Evolutionary conservation across 257 asterid genomes (phyloP).

Genomic region (Solanum peruvianum): DNA sequence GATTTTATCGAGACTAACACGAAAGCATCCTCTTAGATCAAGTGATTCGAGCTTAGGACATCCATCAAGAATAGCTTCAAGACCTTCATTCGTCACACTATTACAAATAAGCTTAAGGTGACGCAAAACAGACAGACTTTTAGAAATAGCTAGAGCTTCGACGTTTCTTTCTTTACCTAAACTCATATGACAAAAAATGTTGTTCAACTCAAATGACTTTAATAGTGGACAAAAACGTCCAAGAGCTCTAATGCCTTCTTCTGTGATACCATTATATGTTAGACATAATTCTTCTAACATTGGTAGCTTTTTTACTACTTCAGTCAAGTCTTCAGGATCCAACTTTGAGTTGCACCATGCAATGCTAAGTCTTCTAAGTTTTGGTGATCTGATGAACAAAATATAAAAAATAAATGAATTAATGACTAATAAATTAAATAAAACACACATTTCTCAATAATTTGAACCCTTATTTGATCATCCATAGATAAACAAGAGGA

Average conservation of each 20-base stretch:
- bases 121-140: neutral
- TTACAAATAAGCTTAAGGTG: neutral
- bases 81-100: neutral
- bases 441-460: too few species aligned
- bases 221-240: constrained; percentile 28
- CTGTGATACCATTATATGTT: neutral
- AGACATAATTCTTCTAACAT: constrained; percentile 24
- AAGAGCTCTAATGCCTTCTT: constrained; percentile 13
- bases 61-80: neutral
- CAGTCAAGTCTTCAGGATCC: neutral
- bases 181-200: neutral
- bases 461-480: too few species aligned
- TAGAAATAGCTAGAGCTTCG: neutral
- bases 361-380: neutral
- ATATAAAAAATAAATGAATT: neutral
- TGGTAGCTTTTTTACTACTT: neutral
- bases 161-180: neutral
- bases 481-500: too few species aligned
- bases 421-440: too few species aligned
- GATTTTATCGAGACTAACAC: neutral
- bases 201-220: constrained; percentile 8
- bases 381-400: neutral
- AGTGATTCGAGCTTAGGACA: neutral
- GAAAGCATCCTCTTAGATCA: neutral
- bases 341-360: neutral